Base-by-base conservation (phyloP, 2,329 filamentous ascomycete species). In the Claviceps sp. region DNA sequence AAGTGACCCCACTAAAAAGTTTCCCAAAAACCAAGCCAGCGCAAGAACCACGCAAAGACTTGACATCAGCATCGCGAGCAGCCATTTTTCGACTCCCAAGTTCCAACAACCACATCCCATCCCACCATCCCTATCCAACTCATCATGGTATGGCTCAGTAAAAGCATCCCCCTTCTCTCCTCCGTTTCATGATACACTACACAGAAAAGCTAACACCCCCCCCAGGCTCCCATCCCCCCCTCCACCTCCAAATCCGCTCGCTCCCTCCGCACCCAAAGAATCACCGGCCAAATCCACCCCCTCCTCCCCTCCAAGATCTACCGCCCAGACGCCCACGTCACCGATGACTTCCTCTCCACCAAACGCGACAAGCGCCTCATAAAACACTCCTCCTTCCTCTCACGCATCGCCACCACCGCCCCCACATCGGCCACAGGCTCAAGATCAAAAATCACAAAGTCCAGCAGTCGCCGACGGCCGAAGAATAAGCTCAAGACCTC, bases 281-380 rank as follows among this genome's bases (percentile, higher is more conserved):
- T 77, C 45, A 69, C 71, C 54, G 72, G 68, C 59, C 61, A 70
- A 59, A 67, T 71, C 59, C 71, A 76, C 62, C 72, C 73, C 11
- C 70, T 76, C 55, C 65, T 74, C 22, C 74, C 78, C 49, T 68
- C 72, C 62, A 76, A 74, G 60, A 70, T 72, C 13, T 74, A 76
- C 64, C 77, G 75, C 50, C 62, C 70, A 47, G 69, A 75, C 59
- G 74, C 77, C 58, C 63, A 69, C 47, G 72, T 76, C 14, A 66
- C 72, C 45, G 76, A 81, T 63, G 56, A 65, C 54, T 90, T 91
- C 67, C 71, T 81, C 54, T 77, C 81, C 51, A 82, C 77, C 56
- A 97, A 96, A 69, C 83, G 79, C 63, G 87, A 94, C 71, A 95
- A 91, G 72, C 85, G 84, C 23, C 71, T 76, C 37, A 87, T 94